A percentile compares a stretch with the other conserved stretches of the same genome.
These are phyloP conservation scores for Sporothrix humicola DNA, from an alignment of 2,329 filamentous ascomycete genomes.

Conservation along the genomic window DNA sequence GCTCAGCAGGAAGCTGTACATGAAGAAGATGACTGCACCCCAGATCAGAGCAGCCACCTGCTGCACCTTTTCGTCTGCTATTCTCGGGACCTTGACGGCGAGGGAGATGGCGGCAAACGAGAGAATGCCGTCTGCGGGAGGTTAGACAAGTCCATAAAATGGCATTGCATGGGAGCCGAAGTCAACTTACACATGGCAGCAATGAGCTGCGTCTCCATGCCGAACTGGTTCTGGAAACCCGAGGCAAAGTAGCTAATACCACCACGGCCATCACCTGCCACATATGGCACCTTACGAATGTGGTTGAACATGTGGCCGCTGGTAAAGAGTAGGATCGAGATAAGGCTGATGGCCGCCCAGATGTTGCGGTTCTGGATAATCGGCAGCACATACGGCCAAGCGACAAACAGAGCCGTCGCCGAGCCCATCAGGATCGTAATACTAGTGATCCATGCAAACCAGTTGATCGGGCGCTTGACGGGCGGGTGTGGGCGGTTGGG, in stretches of 20 bases:
- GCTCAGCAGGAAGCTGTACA: constrained; percentile 94
- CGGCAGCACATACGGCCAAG: constrained; percentile 79
- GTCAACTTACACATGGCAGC: constrained; percentile 79
- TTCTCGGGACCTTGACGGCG: constrained; percentile 89
- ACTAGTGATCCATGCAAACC: constrained; percentile 71
- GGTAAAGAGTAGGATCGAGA: constrained; percentile 88
- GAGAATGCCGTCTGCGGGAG: constrained; percentile 64
- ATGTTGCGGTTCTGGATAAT: constrained; percentile 87
- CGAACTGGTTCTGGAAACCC: constrained; percentile 92
- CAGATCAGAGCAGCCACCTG: constrained; percentile 81
- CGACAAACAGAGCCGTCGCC: constrained; percentile 71
- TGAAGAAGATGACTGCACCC: constrained; percentile 74
- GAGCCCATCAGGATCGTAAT: constrained; percentile 72
- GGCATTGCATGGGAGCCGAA: background rate
- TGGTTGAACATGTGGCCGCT: constrained; percentile 99
- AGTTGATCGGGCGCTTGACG: constrained; percentile 88
- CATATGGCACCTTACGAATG: constrained; percentile 94
- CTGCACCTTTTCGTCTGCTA: constrained; percentile 76
- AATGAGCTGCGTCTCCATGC: constrained; percentile 93
- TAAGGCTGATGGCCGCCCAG: constrained; percentile 89
- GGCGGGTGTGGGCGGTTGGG: constrained; percentile 77
- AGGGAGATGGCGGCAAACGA: constrained; percentile 92
- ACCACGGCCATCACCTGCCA: constrained; percentile 80
- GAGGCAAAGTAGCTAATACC: constrained; percentile 88
- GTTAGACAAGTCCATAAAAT: background rate